A percentile compares a stretch with the other conserved stretches of the same genome.
Evolutionary conservation across 2,329 filamentous ascomycete species (phyloP).

Genomic region (Thelonectria olida): DNA sequence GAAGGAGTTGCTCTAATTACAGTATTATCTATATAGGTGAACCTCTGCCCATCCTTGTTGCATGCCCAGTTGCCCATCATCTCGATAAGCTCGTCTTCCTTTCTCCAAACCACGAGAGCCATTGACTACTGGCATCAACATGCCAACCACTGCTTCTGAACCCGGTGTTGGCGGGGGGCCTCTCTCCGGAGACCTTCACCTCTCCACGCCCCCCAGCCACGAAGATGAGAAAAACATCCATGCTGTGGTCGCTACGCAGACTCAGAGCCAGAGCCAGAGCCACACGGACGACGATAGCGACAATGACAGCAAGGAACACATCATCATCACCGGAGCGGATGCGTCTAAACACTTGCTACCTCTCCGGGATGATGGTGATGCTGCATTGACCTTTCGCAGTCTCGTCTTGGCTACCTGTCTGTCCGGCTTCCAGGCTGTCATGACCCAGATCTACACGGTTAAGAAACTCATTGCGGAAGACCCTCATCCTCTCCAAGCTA

Average conservation of each 20-base stretch:
- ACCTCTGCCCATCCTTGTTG: too few species aligned
- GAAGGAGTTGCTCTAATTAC: neutral
- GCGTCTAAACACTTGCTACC: constrained; percentile 59
- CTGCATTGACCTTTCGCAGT: constrained; percentile 61
- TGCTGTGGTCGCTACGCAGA: constrained; percentile 2
- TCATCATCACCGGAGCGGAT: constrained; percentile 63
- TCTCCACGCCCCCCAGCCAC: constrained; percentile 29
- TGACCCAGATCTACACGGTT: constrained; percentile 65
- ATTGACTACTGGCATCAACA: neutral
- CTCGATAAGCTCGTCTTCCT: neutral
- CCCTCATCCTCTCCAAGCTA: too few species aligned
- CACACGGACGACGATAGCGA: constrained; percentile 43
- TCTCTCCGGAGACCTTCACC: constrained; percentile 38
- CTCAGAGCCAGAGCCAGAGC: constrained; percentile 22
- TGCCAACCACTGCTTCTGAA: neutral
- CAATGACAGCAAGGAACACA: constrained; percentile 49
- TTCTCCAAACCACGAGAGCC: neutral
- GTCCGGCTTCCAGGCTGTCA: constrained; percentile 62
- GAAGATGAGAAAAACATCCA: constrained; percentile 27
- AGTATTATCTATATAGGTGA: neutral
- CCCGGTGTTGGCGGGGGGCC: constrained; percentile 1
- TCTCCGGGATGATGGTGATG: constrained; percentile 62
- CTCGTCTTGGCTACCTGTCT: constrained; percentile 59
- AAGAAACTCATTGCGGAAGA: too few species aligned
- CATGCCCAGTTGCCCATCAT: neutral